Percentiles rank a stretch among this genome's conserved stretches.
Conservation (phyloP, 768 basidiomycete species). For the Lentinula guzmanii region DNA sequence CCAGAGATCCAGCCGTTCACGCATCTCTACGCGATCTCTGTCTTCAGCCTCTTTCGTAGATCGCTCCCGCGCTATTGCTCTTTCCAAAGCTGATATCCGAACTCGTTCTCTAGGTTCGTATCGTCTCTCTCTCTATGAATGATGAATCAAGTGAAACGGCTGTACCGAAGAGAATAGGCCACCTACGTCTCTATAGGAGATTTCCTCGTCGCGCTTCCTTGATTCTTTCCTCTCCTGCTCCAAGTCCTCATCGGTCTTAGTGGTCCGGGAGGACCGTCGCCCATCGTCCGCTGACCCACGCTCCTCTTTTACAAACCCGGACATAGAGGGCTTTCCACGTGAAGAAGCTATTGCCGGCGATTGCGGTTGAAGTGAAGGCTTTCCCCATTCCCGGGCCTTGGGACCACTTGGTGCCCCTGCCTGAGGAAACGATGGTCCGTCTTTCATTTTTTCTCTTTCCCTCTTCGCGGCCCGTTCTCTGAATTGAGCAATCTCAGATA, state of each 20-base stretch:
- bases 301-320: conserved; percentile 69
- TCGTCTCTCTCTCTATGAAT: conserved; percentile 77
- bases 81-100: conserved; percentile 72
- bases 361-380: conserved; percentile 36
- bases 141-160: conserved; percentile 1
- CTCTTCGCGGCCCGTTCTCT: conserved; percentile 89
- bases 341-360: conserved; percentile 62
- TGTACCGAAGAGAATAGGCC: neutral
- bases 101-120: conserved; percentile 87
- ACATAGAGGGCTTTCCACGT: conserved; percentile 54
- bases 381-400: conserved; percentile 76
- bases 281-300: conserved; percentile 21
- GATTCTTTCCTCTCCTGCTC: conserved; percentile 78
- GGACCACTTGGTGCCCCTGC: conserved; percentile 61
- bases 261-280: conserved; percentile 25
- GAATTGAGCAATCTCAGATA: conserved; percentile 95
- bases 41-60: conserved; percentile 73
- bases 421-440: conserved; percentile 54
- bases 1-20: conserved; percentile 78
- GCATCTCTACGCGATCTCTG: conserved; percentile 74
- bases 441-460: conserved; percentile 83
- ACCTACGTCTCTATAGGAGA: conserved; percentile 82
- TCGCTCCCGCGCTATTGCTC: conserved; percentile 67
- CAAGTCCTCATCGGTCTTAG: conserved; percentile 83
- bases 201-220: conserved; percentile 72